These are phyloP conservation scores for Luffa aegyptiaca DNA, from an alignment of 306 rosid species.

Conservation along the genomic window DNA sequence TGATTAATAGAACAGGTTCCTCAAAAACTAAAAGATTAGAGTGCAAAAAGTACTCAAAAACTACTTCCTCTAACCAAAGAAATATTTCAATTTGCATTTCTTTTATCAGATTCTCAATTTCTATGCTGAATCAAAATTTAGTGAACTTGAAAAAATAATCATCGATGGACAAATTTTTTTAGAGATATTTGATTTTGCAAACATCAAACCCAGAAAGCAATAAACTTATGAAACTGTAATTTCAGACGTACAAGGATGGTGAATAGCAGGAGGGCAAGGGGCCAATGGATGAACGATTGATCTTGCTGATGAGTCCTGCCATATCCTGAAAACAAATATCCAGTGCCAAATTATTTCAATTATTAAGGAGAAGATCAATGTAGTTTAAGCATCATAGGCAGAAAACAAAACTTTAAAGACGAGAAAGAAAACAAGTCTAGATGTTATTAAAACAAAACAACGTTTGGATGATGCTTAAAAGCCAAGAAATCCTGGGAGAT, in stretches of 20 bases:
- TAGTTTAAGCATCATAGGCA: not conserved
- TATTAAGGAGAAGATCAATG: not conserved
- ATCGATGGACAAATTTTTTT: not conserved
- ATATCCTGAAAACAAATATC: slow-evolving; percentile 65
- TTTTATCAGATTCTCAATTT: not conserved
- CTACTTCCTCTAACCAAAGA: not conserved
- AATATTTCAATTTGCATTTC: too few relatives aligned
- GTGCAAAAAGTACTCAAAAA: not conserved
- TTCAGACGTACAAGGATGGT: slow-evolving; percentile 69
- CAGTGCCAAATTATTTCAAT: not conserved
- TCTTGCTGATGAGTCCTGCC: slow-evolving; percentile 99
- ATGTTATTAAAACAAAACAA: not conserved
- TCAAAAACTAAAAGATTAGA: not conserved
- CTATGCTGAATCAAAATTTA: not conserved
- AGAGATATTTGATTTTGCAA: not conserved
- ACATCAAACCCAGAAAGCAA: not conserved
- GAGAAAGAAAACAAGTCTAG: not conserved
- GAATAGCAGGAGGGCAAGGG: slow-evolving; percentile 95
- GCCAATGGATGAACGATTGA: slow-evolving; percentile 91
- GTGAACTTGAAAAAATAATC: not conserved
- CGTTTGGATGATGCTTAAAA: not conserved
- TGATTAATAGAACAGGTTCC: not conserved
- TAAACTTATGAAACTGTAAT: slow-evolving; percentile 7
- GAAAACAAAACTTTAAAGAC: not conserved
- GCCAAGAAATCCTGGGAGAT: not conserved